A percentile compares a stretch with the other conserved stretches of the same genome.
phyloP scores from a whole-genome alignment of 176 grass and related monocot genomes.

The Oryza australiensis region DNA sequence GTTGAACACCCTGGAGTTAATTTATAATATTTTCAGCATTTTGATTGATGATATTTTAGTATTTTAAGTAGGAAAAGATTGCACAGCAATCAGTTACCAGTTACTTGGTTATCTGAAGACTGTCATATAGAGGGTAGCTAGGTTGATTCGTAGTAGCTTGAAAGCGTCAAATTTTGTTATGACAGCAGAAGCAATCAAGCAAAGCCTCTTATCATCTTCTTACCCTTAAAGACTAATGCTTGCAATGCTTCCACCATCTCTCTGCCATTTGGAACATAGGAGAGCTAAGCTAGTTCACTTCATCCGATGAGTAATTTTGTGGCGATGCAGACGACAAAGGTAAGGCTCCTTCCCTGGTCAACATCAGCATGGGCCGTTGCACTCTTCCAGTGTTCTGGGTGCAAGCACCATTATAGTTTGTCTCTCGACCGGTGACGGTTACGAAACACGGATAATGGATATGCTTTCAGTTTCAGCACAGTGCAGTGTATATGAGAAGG shows the following conservation, averaged over 20 bases:
- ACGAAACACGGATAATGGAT: conserved; percentile 5
- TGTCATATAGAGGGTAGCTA: neutral
- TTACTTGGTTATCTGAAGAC: neutral
- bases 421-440: conserved; percentile 21
- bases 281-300: conserved; percentile 11
- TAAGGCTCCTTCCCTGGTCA: conserved; percentile 47
- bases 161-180: conserved; percentile 10
- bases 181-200: conserved; percentile 26
- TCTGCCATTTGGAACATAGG: conserved; percentile 47
- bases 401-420: conserved; percentile 27
- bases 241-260: conserved; percentile 6
- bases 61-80: neutral
- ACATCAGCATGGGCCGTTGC: conserved; percentile 43
- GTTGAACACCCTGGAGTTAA: neutral
- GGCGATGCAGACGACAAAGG: conserved; percentile 45
- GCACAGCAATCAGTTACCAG: neutral
- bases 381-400: conserved; percentile 10
- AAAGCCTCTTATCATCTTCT: conserved; percentile 38
- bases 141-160: conserved; percentile 3
- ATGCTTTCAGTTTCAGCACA: neutral
- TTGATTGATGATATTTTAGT: neutral
- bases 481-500: conserved; percentile 31
- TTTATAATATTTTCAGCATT: neutral
- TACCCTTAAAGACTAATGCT: conserved; percentile 38
- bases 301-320: conserved; percentile 46